Evolutionary conservation across 2,329 filamentous ascomycete species (phyloP), one percentile per base, ranked within the genome.

Genomic region (Alternaria ventricosa): DNA sequence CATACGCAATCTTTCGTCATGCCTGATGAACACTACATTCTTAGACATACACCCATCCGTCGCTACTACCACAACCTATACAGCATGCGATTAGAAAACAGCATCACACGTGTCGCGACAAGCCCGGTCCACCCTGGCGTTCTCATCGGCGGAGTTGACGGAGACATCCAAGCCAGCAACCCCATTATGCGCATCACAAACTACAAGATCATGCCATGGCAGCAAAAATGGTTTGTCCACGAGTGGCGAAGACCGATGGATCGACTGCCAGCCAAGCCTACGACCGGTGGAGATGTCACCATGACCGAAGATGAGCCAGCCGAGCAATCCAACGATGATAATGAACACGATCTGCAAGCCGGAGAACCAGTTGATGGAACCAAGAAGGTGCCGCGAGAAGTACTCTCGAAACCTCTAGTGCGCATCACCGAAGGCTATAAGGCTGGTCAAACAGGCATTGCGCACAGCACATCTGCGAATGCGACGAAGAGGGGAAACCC

Each of bases 151-250:
- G 84, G 82, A 22, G 81, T 84, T 0, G 83, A 83, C 43, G 88
- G 88, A 0, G 81, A 81, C 18, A 84, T 87, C 0, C 73, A 83
- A 8, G 81, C 81, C 1, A 83, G 81, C 3, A 89, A 88, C 68
- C 84, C 86, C 1, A 72, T 88, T 36, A 80, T 82, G 10, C 82
- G 84, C 46, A 73, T 87, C 3, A 66, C 86, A 18, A 84, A 85
- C 59, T 75, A 80, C 13, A 88, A 87, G 65, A 81, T 82, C 10
- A 78, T 81, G 9, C 82, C 84, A 11, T 87, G 82, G 80, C 82
- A 87, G 61, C 85, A 87, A 65, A 83, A 79, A 7, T 88, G 87
- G 85, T 89, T 89, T 67, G 75, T 79, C 23, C 87, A 89, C 68
- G 86, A 88, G 59, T 90, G 87, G 86, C 72, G 82, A 20, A 63